phyloP scores from a whole-genome alignment of 345 rosid species.

The Melaleuca alternifolia region DNA sequence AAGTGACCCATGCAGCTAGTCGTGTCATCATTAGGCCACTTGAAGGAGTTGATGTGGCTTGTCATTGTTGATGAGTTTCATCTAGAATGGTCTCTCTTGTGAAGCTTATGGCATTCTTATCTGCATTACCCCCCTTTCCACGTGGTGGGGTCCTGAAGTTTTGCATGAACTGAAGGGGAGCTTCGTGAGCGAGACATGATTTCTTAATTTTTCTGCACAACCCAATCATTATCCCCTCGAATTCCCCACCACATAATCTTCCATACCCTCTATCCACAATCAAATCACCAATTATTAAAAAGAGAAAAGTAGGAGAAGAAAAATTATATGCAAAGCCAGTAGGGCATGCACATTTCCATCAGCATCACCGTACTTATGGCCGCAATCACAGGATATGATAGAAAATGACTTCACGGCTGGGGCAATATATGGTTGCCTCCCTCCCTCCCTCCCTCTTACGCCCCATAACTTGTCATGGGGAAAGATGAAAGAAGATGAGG shows the following conservation, averaged over 20 bases:
- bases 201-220: background rate
- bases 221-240: background rate
- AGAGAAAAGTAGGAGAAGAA: background rate
- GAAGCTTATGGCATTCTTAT: background rate
- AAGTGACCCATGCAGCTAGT: background rate
- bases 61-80: background rate
- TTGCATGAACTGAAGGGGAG: constrained; percentile 2
- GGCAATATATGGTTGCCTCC: background rate
- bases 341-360: background rate
- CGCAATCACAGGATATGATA: background rate
- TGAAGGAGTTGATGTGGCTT: background rate
- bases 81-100: background rate
- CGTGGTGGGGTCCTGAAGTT: constrained; percentile 15
- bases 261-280: background rate
- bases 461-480: background rate
- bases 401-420: background rate
- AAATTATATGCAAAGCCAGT: background rate
- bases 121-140: background rate
- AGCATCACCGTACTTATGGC: background rate
- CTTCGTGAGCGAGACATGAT: background rate
- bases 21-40: background rate
- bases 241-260: background rate
- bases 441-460: background rate
- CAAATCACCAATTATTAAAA: background rate
- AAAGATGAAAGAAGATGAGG: background rate